Evolutionary conservation across 2,329 filamentous ascomycete genomes (phyloP).

Genomic region (Aspergillus japonicus): DNA sequence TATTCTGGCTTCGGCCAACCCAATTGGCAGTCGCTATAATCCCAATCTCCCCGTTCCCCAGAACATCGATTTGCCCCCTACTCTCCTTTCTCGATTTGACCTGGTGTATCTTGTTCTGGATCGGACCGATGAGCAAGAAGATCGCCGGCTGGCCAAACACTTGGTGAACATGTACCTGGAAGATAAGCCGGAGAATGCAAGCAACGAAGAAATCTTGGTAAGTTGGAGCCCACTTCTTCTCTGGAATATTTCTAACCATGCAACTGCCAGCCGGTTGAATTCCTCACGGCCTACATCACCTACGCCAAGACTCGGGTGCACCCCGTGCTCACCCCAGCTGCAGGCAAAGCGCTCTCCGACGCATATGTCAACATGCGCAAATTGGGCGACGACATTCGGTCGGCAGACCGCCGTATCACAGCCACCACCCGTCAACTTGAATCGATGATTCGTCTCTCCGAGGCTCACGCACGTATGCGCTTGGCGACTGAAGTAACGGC

Average conservation of each 20-base stretch:
- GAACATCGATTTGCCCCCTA: constrained; percentile 96
- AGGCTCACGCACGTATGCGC: constrained; percentile 98
- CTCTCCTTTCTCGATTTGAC: constrained; percentile 91
- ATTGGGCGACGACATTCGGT: constrained; percentile 81
- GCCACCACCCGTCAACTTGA: constrained; percentile 95
- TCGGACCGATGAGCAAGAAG: constrained; percentile 83
- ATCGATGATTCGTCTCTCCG: constrained; percentile 94
- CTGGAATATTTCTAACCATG: constrained; percentile 8
- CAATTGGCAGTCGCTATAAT: constrained; percentile 97
- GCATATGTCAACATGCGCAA: constrained; percentile 94
- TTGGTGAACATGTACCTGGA: constrained; percentile 95
- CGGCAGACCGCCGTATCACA: constrained; percentile 92
- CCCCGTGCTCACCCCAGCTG: constrained; percentile 74
- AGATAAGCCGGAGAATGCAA: constrained; percentile 83
- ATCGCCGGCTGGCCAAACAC: constrained; percentile 87
- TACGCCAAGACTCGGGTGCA: constrained; percentile 87
- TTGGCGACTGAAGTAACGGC: constrained; percentile 72
- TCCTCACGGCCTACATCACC: constrained; percentile 94
- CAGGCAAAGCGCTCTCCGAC: constrained; percentile 78
- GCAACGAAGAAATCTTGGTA: constrained; percentile 75
- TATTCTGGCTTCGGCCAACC: constrained; percentile 95
- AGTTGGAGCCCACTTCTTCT: constrained; percentile 37
- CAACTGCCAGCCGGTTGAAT: constrained; percentile 74
- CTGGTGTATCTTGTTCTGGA: constrained; percentile 96
- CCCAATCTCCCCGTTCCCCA: constrained; percentile 92